Evolutionary conservation across 176 grass and related monocot species (phyloP).

Genomic region (Pharus latifolius): DNA sequence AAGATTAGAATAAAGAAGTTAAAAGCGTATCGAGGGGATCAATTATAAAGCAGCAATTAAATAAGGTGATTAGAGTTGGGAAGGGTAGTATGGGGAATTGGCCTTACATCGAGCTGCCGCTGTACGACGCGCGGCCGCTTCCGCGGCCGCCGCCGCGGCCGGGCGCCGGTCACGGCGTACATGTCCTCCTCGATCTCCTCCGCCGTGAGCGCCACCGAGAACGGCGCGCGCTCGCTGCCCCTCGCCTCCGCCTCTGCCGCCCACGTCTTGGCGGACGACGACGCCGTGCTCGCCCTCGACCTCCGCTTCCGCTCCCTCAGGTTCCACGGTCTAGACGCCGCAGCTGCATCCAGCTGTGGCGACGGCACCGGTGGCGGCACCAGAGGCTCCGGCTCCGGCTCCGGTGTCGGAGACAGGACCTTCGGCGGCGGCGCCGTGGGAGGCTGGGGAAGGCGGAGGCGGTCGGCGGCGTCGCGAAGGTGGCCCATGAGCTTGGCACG

Average conservation of each 20-base stretch:
- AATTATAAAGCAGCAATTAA: not conserved
- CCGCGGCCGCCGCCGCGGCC: constrained; percentile 78
- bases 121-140: constrained; percentile 77
- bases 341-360: not conserved
- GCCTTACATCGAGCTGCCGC: constrained; percentile 83
- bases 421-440: not conserved
- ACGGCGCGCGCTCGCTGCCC: constrained; percentile 14
- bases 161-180: constrained; percentile 82
- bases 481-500: constrained; percentile 63
- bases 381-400: not conserved
- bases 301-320: constrained; percentile 56
- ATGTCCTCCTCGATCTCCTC: constrained; percentile 97
- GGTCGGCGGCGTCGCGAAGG: constrained; percentile 37
- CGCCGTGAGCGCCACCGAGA: constrained; percentile 44
- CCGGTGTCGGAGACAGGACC: not conserved
- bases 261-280: not conserved
- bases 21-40: constrained; percentile 15
- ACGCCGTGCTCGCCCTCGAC: not conserved
- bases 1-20: not conserved
- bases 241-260: not conserved
- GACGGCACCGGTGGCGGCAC: not conserved
- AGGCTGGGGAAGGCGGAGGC: constrained; percentile 6
- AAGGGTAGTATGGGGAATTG: constrained; percentile 28
- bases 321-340: constrained; percentile 50
- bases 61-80: not conserved